These are phyloP conservation scores for Ceratocystis diversiconidia DNA, from an alignment of 2,329 filamentous ascomycete species.

Conservation along the genomic window DNA sequence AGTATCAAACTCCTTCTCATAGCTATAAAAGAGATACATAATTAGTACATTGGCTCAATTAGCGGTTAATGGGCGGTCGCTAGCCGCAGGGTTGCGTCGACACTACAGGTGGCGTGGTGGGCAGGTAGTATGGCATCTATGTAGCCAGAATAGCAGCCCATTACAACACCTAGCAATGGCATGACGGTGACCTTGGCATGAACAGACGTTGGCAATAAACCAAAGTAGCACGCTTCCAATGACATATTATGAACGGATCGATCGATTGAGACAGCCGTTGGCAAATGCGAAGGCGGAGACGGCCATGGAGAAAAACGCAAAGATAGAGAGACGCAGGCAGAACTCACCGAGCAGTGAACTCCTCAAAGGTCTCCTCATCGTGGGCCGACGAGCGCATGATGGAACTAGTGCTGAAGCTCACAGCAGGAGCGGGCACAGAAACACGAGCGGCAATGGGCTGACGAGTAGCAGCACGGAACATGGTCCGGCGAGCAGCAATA, in stretches of 20 bases:
- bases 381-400: conserved; percentile 45
- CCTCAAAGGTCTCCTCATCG: conserved; percentile 95
- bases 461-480: conserved; percentile 46
- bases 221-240: background rate
- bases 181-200: background rate
- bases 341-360: conserved; percentile 81
- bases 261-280: background rate
- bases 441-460: conserved; percentile 44
- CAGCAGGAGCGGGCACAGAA: conserved; percentile 35
- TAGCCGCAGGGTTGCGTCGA: background rate
- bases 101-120: background rate
- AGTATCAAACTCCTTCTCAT: conserved; percentile 91
- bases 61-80: too few species aligned
- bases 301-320: background rate
- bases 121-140: background rate
- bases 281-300: background rate
- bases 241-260: background rate
- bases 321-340: background rate
- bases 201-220: background rate
- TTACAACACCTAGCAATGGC: background rate
- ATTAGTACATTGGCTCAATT: conserved; percentile 9
- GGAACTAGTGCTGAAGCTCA: conserved; percentile 45
- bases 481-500: conserved; percentile 52
- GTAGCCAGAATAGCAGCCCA: background rate
- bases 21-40: conserved; percentile 41